Evolutionary conservation across 2,329 filamentous ascomycete genomes (phyloP), one percentile per base, ranked within the genome.

Genomic region (Botrytis cinerea): DNA sequence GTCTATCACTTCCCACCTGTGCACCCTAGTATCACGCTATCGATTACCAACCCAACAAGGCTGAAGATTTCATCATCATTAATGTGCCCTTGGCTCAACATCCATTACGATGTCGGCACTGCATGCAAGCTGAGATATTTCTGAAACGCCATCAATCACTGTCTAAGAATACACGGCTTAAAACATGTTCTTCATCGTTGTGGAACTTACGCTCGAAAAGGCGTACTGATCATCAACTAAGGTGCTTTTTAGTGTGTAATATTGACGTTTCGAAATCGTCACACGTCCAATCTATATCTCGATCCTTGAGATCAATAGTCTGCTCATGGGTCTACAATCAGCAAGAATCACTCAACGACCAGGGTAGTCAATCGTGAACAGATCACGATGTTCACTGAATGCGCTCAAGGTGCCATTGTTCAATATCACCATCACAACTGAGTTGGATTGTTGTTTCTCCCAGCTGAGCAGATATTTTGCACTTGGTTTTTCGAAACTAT

Each of bases 221-320:
- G 71, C 63, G 62, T 68, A 51, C 46, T 72, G 63, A 72, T 72
- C 63, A 66, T 68, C 71, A 67, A 69, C 28, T 20, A 61, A 60
- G 45, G 32, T 68, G 45, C 63, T 72, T 72, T 72, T 72, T 60
- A 43, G 32, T 59, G 71, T 72, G 71, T 72, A 72, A 72, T 72
- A 72, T 72, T 72, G 71, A 69, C 63, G 71, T 72, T 72, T 72
- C 64, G 64, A 68, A 72, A 25, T 60, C 60, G 71, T 72, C 40
- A 48, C 28, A 72, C 71, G 28, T 72, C 35, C 48, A 72, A 72
- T 72, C 28, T 67, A 67, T 72, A 54, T 67, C 62, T 72, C 71
- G 71, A 69, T 59, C 61, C 70, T 38, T 68, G 71, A 38, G 71
- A 69, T 72, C 71, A 60, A 72, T 72, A 72, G 71, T 72, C 22